Evolutionary conservation across 1,139 yeast species (phyloP), one percentile per base, ranked within the genome.

Genomic region (Geotrichum reessii): DNA sequence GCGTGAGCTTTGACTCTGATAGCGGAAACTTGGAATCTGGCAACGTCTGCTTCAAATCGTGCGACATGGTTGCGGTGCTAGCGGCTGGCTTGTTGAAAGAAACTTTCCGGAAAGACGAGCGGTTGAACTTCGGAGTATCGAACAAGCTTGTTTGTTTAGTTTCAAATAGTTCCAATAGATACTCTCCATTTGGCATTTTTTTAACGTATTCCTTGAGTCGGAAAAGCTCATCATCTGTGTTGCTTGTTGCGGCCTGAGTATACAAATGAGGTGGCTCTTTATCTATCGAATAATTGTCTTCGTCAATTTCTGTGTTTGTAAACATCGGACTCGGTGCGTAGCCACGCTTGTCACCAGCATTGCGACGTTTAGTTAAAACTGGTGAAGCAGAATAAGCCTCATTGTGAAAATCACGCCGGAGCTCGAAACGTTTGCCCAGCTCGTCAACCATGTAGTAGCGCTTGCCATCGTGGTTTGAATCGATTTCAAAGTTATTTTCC

Each of bases 171-270:
- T 57, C 60, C 21, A 57, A 25, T 7, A 57, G 22, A 40, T 53
- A 40, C n/a, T 42, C 54, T 3, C 60, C 60, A 19, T 54, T 54
- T 12, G 60, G 60, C 22, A 57, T 21, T 19, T 37, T 51, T 22
- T 47, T 33, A 9, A 57, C 42, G 33, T 50, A 57, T 14, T 53
- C 51, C 33, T 51, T 57, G 33, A 57, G 28, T 28, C 49, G 28
- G 4, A 8, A 6, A 7, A 57, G 49, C 46, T 57, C 60, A 19
- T 42, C 52, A 21, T 53, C 14, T 24, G 37, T 12, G 27, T 17
- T 17, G 48, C 14, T 46, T 24, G 25, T 25, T 2, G 17, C 14
- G 6, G 1, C 42, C 3, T 7, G 25, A 25, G 7, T 25, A 11
- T 9, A 7, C 27, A 14, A 14, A 11, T 22, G 25, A 46, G 2